phyloP scores from a whole-genome alignment of 78 protist species.

The Pigoraptor vietnamica region DNA sequence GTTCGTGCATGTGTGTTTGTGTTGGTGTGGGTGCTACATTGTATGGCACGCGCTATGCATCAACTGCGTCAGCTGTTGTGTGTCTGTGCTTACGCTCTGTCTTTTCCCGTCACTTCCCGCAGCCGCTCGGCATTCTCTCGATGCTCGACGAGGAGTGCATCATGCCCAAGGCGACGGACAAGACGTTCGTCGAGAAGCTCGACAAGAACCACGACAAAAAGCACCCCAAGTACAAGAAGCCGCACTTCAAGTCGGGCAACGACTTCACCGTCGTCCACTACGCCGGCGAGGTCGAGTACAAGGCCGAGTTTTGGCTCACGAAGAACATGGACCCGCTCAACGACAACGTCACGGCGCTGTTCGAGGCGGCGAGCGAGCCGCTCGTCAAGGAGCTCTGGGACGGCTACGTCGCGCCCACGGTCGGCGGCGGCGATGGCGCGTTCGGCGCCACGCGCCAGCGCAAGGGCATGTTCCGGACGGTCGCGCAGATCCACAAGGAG shows the following conservation, averaged over 20 bases:
- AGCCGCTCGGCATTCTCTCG: slow-evolving; percentile 64
- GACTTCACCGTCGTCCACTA: slow-evolving; percentile 57
- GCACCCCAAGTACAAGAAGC: slow-evolving; percentile 27
- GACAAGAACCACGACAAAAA: background rate
- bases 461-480: slow-evolving; percentile 69
- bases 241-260: background rate
- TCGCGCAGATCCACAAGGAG: slow-evolving; percentile 57
- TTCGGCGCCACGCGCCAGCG: slow-evolving; percentile 38
- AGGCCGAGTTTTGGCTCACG: slow-evolving; percentile 52
- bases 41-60: background rate
- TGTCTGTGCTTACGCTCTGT: too few relatives aligned
- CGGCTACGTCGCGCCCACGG: slow-evolving; percentile 31
- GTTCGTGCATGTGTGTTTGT: background rate
- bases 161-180: slow-evolving; percentile 50
- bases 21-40: background rate
- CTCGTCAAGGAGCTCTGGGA: slow-evolving; percentile 22
- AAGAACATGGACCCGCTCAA: slow-evolving; percentile 71
- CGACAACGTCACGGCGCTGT: slow-evolving; percentile 51
- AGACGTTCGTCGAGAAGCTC: slow-evolving; percentile 14
- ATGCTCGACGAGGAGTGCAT: slow-evolving; percentile 77
- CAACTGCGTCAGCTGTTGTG: too few relatives aligned
- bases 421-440: slow-evolving; percentile 11
- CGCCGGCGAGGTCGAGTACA: slow-evolving; percentile 72
- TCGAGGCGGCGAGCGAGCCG: slow-evolving; percentile 26
- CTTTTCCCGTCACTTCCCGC: too few relatives aligned